Conservation (phyloP, 2,329 filamentous ascomycete species). For the Trichophyton mentagrophytes region DNA sequence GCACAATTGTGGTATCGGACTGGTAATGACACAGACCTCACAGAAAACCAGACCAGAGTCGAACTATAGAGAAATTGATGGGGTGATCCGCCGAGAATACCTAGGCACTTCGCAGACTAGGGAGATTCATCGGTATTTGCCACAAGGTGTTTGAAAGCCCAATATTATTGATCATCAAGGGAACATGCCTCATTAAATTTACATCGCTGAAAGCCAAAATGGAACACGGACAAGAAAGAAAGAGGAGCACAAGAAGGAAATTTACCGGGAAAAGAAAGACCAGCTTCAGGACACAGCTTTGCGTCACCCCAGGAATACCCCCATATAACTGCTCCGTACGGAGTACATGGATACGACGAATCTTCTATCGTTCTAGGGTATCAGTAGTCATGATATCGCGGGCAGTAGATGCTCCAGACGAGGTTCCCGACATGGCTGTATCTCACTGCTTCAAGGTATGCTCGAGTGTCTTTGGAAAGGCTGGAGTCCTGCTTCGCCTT, state of each 20-base stretch:
- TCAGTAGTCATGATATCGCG: slow-evolving; percentile 20
- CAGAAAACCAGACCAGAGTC: background rate
- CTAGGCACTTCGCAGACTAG: no score
- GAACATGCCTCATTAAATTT: background rate
- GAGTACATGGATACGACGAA: background rate
- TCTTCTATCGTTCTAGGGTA: background rate
- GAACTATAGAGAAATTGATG: background rate
- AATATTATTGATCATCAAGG: no score
- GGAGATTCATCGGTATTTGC: no score
- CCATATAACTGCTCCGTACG: background rate
- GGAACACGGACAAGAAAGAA: background rate
- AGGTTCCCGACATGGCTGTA: slow-evolving; percentile 25
- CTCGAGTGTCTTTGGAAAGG: slow-evolving; percentile 18
- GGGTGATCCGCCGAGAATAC: no score
- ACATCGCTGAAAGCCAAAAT: background rate
- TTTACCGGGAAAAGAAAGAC: background rate
- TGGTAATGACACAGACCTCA: background rate
- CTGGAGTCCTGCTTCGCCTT: slow-evolving; percentile 9
- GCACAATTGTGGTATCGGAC: background rate
- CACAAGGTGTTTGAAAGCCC: no score
- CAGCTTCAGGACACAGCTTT: background rate
- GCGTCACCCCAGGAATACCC: background rate
- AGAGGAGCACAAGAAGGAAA: background rate
- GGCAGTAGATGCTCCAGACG: slow-evolving; percentile 27
- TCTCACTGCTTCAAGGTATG: slow-evolving; percentile 22